Evolutionary conservation across 495 filamentous ascomycete species (phyloP), one percentile per base, ranked within the genome.

Genomic region (Aspergillus mulundensis): DNA sequence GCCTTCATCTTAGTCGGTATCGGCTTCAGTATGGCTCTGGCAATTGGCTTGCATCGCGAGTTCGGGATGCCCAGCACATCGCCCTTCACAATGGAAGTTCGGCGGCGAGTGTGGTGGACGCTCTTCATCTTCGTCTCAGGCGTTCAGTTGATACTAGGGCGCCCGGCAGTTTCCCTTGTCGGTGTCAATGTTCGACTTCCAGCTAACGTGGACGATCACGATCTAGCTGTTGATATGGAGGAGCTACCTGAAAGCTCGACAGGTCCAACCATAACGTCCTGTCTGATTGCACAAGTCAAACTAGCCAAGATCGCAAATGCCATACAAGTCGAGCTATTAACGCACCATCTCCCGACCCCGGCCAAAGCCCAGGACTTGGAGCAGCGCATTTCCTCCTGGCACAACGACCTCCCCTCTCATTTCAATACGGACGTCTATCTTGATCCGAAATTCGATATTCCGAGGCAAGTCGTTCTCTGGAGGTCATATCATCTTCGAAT

Each of bases 101-200:
- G 71, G 16, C 70, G 71, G 18, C 66, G 71, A 12, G 64, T 70
- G 12, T 74, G 71, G 71, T 74, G 62, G 62, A 65, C 62, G 16
- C 56, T 65, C n/a, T 65, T 62, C 36, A 50, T 62, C n/a, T 65
- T 62, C 42, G 62, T 61, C 15, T 65, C 62, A 7, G 46, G 62
- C 4, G 53, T 56, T 1, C 59, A 62, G 42, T 28, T 65, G 14
- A 65, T 53, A 1, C 51, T 65, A 16, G 62, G 62, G 0, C 49
- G 62, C 7, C 62, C 62, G 3, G 60, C 62, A 1, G 58, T 65
- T 7, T 61, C 62, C 5, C 46, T 65, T 0, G 62, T 59, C 2
- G 62, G 62, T 0, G 60, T 65, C 16, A 61, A 59, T 42, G 60
- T 65, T 28, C 54, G 41, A 3, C 62, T 65, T 4, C 62, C 62